Conservation (phyloP, 2,329 filamentous ascomycete species). For the Cryoendolithus antarcticus region DNA sequence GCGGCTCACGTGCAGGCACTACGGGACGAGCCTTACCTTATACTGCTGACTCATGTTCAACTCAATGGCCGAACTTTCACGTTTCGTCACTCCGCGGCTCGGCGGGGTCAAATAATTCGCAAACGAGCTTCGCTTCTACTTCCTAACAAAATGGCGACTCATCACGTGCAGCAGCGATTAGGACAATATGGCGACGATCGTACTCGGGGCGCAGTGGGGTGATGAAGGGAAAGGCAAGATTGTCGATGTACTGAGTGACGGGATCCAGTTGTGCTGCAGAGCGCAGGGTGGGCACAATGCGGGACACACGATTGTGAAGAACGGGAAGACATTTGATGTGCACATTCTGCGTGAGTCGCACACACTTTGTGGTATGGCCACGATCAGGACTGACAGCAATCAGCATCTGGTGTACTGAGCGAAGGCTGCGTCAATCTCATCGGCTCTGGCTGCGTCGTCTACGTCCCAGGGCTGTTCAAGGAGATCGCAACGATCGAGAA, state of each 20-base stretch:
- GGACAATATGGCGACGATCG: conserved; percentile 37
- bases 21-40: too few species aligned
- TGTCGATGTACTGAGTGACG: conserved; percentile 34
- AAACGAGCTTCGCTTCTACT: neutral
- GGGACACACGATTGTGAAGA: conserved; percentile 34
- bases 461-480: conserved; percentile 55
- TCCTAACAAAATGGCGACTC: conserved; percentile 1
- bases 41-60: too few species aligned
- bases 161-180: neutral
- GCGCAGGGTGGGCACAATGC: conserved; percentile 52
- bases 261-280: conserved; percentile 44
- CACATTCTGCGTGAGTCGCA: conserved; percentile 39
- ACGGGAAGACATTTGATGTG: conserved; percentile 40
- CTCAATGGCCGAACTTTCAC: neutral
- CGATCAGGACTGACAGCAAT: conserved; percentile 2
- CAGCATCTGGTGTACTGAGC: conserved; percentile 58
- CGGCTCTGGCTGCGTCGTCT: conserved; percentile 53
- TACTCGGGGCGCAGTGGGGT: conserved; percentile 50
- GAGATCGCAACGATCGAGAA: conserved; percentile 49
- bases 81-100: conserved; percentile 3
- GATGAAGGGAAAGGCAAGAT: conserved; percentile 49
- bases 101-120: neutral
- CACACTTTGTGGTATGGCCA: conserved; percentile 7
- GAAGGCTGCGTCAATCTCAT: conserved; percentile 61
- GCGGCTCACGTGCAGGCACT: too few species aligned